These are phyloP conservation scores for Monosporozyma solicola DNA, from an alignment of 805 yeast genomes.

Conservation along the genomic window DNA sequence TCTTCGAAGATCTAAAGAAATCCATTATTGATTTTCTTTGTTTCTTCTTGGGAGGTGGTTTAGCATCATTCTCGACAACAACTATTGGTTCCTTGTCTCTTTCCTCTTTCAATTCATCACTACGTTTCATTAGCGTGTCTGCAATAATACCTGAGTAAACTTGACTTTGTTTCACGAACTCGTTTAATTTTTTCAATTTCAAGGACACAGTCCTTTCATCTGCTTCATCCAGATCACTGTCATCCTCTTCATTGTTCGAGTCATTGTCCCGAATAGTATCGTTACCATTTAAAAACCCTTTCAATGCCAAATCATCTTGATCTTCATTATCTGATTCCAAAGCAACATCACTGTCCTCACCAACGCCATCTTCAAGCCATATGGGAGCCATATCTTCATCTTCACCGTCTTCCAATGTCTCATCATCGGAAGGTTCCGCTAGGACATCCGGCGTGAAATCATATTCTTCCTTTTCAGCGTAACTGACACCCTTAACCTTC, in stretches of 20 bases:
- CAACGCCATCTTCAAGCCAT: slow-evolving; percentile 12
- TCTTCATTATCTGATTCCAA: slow-evolving; percentile 1
- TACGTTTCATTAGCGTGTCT: slow-evolving; percentile 49
- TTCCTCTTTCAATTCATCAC: slow-evolving; percentile 36
- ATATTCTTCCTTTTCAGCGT: slow-evolving; percentile 24
- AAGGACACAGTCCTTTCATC: slow-evolving; percentile 41
- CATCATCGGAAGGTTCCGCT: slow-evolving; percentile 10
- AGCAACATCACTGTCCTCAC: background rate
- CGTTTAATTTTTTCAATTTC: slow-evolving; percentile 59
- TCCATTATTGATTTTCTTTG: slow-evolving; percentile 16
- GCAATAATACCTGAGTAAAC: slow-evolving; percentile 81
- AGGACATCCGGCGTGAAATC: slow-evolving; percentile 20
- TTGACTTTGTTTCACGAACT: slow-evolving; percentile 78
- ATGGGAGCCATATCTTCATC: slow-evolving; percentile 9
- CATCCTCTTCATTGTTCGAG: slow-evolving; percentile 8
- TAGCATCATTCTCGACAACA: slow-evolving; percentile 8
- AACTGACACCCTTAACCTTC: slow-evolving; percentile 3
- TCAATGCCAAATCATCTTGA: background rate
- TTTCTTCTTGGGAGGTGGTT: slow-evolving; percentile 16
- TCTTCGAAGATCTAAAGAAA: slow-evolving; percentile 13
- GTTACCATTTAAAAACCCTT: slow-evolving; percentile 3
- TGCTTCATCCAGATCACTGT: slow-evolving; percentile 16
- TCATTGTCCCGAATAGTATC: slow-evolving; percentile 6
- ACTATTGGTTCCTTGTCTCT: slow-evolving; percentile 4
- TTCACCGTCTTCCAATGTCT: slow-evolving; percentile 4